Evolutionary conservation across 805 yeast genomes (phyloP).

Genomic region (Candida alai): DNA sequence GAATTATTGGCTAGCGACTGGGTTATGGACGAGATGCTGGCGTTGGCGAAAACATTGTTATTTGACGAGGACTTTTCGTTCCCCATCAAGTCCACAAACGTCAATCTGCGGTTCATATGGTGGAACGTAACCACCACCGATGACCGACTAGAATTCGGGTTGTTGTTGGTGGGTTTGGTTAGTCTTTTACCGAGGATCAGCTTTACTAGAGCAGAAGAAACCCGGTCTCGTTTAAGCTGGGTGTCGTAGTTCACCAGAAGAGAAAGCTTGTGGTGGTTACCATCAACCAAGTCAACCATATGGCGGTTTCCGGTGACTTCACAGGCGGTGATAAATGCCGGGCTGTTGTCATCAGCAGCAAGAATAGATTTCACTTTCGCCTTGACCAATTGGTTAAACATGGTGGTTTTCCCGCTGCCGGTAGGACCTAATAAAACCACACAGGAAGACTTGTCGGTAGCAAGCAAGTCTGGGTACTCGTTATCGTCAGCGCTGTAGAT

Average conservation of each 20-base stretch:
- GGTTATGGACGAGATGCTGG: constrained; percentile 26
- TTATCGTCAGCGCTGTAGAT: constrained; percentile 11
- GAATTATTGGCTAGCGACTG: constrained; percentile 16
- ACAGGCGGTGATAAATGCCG: constrained; percentile 21
- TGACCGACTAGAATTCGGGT: constrained; percentile 20
- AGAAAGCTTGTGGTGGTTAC: background rate
- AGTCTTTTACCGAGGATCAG: constrained; percentile 16
- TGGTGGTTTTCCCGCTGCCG: constrained; percentile 32
- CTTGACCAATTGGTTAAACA: constrained; percentile 17
- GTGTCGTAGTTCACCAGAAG: constrained; percentile 8
- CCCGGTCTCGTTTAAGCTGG: constrained; percentile 13
- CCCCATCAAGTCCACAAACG: constrained; percentile 29
- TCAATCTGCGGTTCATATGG: constrained; percentile 15
- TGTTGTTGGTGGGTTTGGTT: constrained; percentile 18
- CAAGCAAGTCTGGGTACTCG: constrained; percentile 7
- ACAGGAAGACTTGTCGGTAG: constrained; percentile 10
- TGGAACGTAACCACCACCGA: constrained; percentile 24
- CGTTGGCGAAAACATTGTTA: constrained; percentile 23
- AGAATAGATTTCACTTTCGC: constrained; percentile 5
- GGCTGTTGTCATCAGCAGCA: background rate
- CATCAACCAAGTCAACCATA: constrained; percentile 23
- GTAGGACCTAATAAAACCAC: constrained; percentile 26
- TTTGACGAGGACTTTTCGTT: constrained; percentile 18
- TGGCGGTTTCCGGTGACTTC: constrained; percentile 25
- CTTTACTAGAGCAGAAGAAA: constrained; percentile 10